phyloP scores from a whole-genome alignment of 805 yeast genomes.

The Candida tammaniensis region DNA sequence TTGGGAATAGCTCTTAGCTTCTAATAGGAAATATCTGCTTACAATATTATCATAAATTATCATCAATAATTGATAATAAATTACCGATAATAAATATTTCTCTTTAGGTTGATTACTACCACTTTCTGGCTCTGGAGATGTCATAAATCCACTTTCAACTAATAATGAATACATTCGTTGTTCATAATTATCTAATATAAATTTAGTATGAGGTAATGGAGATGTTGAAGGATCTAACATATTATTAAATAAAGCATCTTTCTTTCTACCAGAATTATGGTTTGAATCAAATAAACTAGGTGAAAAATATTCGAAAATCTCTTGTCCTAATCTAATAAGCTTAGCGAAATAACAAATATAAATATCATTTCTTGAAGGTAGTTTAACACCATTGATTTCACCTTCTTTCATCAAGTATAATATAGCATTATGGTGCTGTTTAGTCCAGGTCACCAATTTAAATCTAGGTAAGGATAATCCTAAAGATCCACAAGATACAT shows the following conservation, averaged over 20 bases:
- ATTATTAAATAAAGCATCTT: constrained; percentile 12
- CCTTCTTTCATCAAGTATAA: constrained; percentile 13
- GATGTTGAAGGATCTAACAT: constrained; percentile 13
- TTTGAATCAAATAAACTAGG: constrained; percentile 20
- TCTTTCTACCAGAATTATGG: constrained; percentile 4
- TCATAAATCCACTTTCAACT: constrained; percentile 38
- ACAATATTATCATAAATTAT: constrained; percentile 52
- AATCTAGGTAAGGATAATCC: constrained; percentile 51
- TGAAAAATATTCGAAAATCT: constrained; percentile 40
- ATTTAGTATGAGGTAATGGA: constrained; percentile 15
- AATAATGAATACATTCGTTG: constrained; percentile 37
- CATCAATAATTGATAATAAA: constrained; percentile 50
- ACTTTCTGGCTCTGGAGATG: constrained; percentile 14
- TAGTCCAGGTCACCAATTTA: constrained; percentile 48
- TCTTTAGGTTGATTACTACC: constrained; percentile 27
- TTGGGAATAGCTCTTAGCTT: constrained; percentile 6
- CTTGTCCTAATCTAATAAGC: constrained; percentile 49
- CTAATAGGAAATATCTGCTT: constrained; percentile 28
- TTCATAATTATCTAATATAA: constrained; percentile 39
- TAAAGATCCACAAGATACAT: constrained; percentile 49
- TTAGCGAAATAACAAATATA: constrained; percentile 45
- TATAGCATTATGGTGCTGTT: constrained; percentile 37
- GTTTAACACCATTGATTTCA: constrained; percentile 15
- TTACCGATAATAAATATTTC: constrained; percentile 38
- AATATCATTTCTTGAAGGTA: constrained; percentile 31